These are phyloP conservation scores for Talaromyces amestolkiae DNA, from an alignment of 2,329 filamentous ascomycete genomes.

Conservation along the genomic window DNA sequence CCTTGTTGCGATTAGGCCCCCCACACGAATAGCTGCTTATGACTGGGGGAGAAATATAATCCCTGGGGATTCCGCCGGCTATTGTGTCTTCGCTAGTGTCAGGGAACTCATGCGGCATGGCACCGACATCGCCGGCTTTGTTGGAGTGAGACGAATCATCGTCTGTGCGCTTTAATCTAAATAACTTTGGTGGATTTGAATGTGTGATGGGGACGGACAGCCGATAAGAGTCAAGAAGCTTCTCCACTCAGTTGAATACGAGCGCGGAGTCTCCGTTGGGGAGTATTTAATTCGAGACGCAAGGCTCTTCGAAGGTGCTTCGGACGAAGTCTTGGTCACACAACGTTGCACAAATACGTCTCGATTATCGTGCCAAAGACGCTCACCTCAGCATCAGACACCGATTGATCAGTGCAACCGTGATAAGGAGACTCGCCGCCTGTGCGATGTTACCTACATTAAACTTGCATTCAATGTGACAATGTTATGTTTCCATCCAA, in stretches of 20 bases:
- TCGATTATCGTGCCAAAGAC: background rate
- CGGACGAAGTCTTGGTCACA: background rate
- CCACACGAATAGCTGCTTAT: conserved; percentile 13
- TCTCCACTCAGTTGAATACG: conserved; percentile 4
- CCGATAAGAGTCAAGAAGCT: background rate
- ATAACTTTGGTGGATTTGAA: background rate
- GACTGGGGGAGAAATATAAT: conserved; percentile 17
- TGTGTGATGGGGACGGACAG: background rate
- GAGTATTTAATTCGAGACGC: background rate
- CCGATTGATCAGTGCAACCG: background rate
- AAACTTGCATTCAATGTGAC: background rate
- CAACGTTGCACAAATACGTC: background rate
- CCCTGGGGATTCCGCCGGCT: background rate
- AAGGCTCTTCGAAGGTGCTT: background rate
- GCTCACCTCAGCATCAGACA: background rate
- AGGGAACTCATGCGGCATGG: background rate
- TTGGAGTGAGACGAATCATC: background rate
- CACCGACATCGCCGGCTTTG: conserved; percentile 5
- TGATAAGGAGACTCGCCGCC: background rate
- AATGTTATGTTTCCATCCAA: background rate
- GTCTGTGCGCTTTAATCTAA: conserved; percentile 8
- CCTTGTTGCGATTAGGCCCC: background rate
- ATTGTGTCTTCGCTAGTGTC: conserved; percentile 6
- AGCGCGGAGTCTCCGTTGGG: background rate
- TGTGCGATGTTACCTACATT: conserved; percentile 1